Conservation (phyloP, 441 rosid genomes). For the Manihot esculenta region DNA sequence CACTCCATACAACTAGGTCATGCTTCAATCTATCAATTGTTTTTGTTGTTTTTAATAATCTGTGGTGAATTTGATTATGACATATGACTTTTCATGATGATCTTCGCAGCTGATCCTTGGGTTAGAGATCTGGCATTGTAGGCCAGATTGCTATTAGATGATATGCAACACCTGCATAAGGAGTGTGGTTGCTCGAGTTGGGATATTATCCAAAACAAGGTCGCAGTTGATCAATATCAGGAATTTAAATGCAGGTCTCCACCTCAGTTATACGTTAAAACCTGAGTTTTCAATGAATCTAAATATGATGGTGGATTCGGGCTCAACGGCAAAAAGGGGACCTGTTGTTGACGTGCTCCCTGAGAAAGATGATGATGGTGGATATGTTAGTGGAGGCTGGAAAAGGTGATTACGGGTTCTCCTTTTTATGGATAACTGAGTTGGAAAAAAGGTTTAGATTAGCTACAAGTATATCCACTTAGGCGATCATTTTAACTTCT, state of each 20-base stretch:
- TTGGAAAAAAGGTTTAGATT: background rate
- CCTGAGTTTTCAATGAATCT: conserved; percentile 28
- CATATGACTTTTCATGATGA: background rate
- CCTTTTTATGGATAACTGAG: background rate
- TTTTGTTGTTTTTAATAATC: background rate
- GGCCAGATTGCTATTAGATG: conserved; percentile 56
- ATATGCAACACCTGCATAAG: conserved; percentile 61
- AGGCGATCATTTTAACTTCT: background rate
- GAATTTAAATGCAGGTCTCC: conserved; percentile 39
- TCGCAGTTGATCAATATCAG: conserved; percentile 30
- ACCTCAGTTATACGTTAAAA: conserved; percentile 33
- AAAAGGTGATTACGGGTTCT: conserved; percentile 56
- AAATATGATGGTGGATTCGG: conserved; percentile 82
- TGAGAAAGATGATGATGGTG: conserved; percentile 68
- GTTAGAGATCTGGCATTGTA: conserved; percentile 29
- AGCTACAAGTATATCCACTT: background rate
- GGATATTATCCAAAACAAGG: conserved; percentile 42
- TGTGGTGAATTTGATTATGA: background rate
- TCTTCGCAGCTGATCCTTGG: conserved; percentile 10
- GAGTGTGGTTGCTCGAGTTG: conserved; percentile 63
- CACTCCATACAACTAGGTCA: too few species aligned
- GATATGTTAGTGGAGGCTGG: conserved; percentile 84
- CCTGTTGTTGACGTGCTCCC: conserved; percentile 37
- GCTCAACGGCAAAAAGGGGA: conserved; percentile 45
- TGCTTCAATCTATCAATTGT: too few species aligned